Evolutionary conservation across 768 basidiomycete species (phyloP).

Genomic region (Rhizopogon rudus): DNA sequence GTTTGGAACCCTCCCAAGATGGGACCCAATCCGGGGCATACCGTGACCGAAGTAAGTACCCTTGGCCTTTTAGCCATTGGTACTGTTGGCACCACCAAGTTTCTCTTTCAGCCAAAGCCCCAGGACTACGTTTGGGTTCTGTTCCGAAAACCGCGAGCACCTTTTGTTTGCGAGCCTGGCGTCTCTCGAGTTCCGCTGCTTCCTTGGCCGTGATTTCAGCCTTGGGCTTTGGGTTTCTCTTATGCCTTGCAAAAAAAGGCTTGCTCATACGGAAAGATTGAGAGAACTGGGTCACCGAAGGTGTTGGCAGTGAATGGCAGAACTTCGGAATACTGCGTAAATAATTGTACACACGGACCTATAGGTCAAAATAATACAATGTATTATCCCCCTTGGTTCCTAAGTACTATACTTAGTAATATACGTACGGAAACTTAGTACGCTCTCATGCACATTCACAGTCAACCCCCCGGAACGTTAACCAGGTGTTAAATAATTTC

Average conservation of each 20-base stretch:
- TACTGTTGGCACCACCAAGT: slow-evolving; percentile 16
- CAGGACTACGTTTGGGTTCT: background rate
- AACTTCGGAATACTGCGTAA: background rate
- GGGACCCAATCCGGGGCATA: slow-evolving; percentile 29
- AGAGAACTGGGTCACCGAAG: no score
- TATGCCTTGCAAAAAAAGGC: background rate
- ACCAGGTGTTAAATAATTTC: no score
- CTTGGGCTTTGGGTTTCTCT: background rate
- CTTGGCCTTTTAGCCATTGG: slow-evolving; percentile 21
- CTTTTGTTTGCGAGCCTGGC: background rate
- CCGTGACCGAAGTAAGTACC: slow-evolving; percentile 29
- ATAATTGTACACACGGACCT: slow-evolving; percentile 9
- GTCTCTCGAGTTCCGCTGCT: background rate
- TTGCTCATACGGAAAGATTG: background rate
- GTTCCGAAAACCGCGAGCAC: background rate
- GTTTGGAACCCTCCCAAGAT: slow-evolving; percentile 21
- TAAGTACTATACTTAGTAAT: no score
- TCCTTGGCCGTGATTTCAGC: background rate
- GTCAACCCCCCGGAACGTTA: no score
- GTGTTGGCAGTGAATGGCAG: no score
- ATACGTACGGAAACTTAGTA: no score
- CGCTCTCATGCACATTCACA: no score
- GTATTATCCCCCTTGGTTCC: no score
- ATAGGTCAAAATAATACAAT: background rate
- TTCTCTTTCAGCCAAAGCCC: slow-evolving; percentile 1